Evolutionary conservation across 2,329 filamentous ascomycete genomes (phyloP).

Genomic region (Byssochlamys sp.): DNA sequence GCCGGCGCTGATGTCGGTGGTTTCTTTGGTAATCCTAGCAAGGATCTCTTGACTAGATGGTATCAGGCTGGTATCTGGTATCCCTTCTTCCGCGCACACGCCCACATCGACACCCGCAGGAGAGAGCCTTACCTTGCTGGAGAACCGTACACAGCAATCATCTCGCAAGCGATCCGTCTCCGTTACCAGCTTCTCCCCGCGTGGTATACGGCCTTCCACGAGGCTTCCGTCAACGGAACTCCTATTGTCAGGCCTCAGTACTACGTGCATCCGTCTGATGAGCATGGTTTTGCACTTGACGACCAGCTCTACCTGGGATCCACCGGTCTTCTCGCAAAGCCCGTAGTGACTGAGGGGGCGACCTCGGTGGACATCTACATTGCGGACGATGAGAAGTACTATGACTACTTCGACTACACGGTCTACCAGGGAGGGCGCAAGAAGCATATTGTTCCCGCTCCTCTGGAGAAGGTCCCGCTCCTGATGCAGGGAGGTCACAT

Average conservation of each 20-base stretch:
- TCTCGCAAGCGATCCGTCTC: conserved; percentile 76
- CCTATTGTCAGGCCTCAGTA: conserved; percentile 88
- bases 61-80: conserved; percentile 96
- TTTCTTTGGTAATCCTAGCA: conserved; percentile 94
- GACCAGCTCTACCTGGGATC: conserved; percentile 86
- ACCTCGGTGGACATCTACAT: conserved; percentile 71
- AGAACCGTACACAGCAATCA: conserved; percentile 75
- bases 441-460: conserved; percentile 59
- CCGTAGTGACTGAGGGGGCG: conserved; percentile 68
- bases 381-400: conserved; percentile 80
- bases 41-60: conserved; percentile 85
- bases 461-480: conserved; percentile 76
- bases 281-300: conserved; percentile 77
- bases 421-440: conserved; percentile 64
- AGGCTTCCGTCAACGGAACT: conserved; percentile 69
- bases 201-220: conserved; percentile 95
- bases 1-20: conserved; percentile 91
- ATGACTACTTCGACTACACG: conserved; percentile 87
- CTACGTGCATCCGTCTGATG: conserved; percentile 79
- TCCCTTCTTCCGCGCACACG: conserved; percentile 94
- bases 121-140: conserved; percentile 84
- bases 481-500: conserved; percentile 91
- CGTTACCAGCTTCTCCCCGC: conserved; percentile 81
- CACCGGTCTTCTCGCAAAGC: conserved; percentile 86
- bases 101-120: conserved; percentile 89